A percentile compares a stretch with the other conserved stretches of the same genome.
Evolutionary conservation across 2,329 filamentous ascomycete species (phyloP).

Genomic region (Paecilomyces sp.): DNA sequence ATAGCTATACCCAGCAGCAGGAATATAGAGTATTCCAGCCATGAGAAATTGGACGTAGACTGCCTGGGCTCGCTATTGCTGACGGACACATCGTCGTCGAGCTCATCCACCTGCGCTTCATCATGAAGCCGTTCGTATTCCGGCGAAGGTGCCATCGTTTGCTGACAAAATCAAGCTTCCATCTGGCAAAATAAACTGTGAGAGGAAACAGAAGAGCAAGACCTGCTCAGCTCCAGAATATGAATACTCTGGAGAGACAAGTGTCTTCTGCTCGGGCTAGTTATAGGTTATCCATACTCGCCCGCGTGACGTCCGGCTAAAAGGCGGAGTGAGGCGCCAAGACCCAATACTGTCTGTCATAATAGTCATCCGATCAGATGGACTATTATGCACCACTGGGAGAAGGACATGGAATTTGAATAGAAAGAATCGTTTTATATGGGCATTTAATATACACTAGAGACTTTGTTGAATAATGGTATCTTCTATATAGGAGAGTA

Average conservation of each 20-base stretch:
- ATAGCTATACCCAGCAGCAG: conserved; percentile 80
- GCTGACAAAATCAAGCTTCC: conserved; percentile 25
- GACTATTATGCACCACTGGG: background rate
- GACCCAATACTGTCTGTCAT: background rate
- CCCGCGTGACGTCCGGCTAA: background rate
- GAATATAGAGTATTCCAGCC: conserved; percentile 81
- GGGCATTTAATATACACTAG: background rate
- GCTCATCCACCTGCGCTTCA: conserved; percentile 20
- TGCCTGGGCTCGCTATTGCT: background rate
- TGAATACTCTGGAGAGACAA: background rate
- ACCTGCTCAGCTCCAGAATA: background rate
- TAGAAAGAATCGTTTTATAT: background rate
- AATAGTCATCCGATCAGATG: background rate
- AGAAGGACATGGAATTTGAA: background rate
- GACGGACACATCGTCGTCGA: conserved; percentile 5
- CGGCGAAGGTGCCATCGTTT: background rate
- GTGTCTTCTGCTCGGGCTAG: background rate
- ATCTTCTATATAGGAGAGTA: conserved; percentile 6
- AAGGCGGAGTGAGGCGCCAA: background rate
- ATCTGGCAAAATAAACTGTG: background rate
- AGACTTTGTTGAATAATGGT: conserved; percentile 8
- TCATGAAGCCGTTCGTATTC: background rate
- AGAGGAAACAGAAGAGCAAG: background rate
- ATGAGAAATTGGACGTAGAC: conserved; percentile 55
- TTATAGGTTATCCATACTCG: background rate